Conservation (phyloP, 208 protist species). For the Acanthamoeba royreba region DNA sequence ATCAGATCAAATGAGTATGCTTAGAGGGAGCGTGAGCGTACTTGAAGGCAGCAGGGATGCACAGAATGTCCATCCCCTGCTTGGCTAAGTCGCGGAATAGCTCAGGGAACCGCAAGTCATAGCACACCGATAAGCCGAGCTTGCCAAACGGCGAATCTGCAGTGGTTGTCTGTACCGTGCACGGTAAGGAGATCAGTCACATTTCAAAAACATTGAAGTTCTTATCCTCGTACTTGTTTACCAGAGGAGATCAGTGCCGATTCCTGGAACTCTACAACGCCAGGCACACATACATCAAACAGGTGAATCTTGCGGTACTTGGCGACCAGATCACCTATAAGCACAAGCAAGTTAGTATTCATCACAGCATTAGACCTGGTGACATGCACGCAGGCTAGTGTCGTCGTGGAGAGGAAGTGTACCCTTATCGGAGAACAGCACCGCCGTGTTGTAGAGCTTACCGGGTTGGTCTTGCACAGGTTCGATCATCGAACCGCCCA, state of each 20-base stretch:
- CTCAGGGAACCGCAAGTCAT: constrained; percentile 10
- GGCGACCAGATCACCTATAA: not conserved
- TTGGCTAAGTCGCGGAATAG: not conserved
- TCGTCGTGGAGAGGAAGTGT: not conserved
- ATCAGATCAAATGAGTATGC: not conserved
- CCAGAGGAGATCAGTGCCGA: not conserved
- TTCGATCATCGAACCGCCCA: not conserved
- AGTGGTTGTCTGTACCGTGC: not conserved
- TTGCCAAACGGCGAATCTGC: not conserved
- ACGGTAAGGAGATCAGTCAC: not conserved
- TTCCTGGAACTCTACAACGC: not conserved
- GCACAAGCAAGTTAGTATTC: not conserved
- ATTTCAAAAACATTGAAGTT: too few species aligned
- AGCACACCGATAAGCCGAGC: not conserved
- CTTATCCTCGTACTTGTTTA: not conserved
- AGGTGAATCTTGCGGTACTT: not conserved
- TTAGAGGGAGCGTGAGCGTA: not conserved
- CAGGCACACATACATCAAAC: not conserved
- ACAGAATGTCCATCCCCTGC: not conserved
- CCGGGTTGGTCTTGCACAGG: not conserved
- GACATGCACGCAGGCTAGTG: not conserved
- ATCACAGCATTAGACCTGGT: not conserved
- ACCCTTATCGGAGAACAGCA: not conserved
- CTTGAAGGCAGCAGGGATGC: not conserved
- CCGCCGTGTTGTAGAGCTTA: constrained; percentile 4